Evolutionary conservation across 495 filamentous ascomycete genomes (phyloP), one percentile per base, ranked within the genome.

Genomic region (Hyaloscypha finlandica): DNA sequence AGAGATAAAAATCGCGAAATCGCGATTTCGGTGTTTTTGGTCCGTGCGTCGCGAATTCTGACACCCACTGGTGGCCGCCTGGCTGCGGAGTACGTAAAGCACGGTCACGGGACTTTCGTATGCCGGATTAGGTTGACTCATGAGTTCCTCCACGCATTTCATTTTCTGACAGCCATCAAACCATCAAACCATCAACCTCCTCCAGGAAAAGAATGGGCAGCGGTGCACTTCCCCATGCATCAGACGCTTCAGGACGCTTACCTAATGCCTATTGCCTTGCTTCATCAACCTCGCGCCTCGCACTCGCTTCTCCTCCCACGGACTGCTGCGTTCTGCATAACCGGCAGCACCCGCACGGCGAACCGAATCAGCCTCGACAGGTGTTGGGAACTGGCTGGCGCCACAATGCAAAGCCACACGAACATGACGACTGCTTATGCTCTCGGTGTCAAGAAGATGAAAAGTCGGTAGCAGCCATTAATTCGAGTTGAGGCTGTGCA

Each of bases 401-500:
- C 42, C 42, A 48, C 42, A 48, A 48, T 16, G 42, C 42, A 48
- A 14, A 48, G 42, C 42, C 42, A 48, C 42, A 48, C 42, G 11
- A 48, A 48, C 42, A 6, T 16, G 42, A 14, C 42, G 42, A 48
- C 42, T 48, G 42, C 35, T 37, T 37, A 1, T 37, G 8, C 35
- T 12, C 35, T 37, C 35, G 35, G 35, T 37, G 35, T 37, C 35
- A 37, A 3, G 8, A 37, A 37, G 35, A 37, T 6, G 12, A 8
- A 12, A 37, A 37, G 35, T 37, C 35, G 3, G 12, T 3, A 37
- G 35, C 35, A 37, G 33, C 35, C 35, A 12, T 12, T 8, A 3
- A 37, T 12, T 8, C 12, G 35, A 37, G 12, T 37, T 25, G 25
- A 25, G 61, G 61, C 61, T 64, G 61, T 64, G 61, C 51, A 54